Evolutionary conservation across 106 monocot genomes (phyloP).

Genomic region (Dendrobium catenatum): DNA sequence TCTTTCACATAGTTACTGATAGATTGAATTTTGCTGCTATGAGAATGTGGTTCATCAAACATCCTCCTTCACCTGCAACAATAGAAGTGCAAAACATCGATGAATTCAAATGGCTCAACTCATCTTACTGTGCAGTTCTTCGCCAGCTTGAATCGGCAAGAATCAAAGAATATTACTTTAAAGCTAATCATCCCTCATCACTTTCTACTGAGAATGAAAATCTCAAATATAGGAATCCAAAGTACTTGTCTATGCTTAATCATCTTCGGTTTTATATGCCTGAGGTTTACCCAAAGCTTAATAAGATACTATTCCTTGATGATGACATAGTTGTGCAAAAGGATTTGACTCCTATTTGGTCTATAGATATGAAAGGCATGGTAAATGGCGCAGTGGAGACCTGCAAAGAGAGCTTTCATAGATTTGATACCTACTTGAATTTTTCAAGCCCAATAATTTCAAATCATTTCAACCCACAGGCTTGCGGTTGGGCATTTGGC

Average conservation of each 20-base stretch:
- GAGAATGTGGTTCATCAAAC: conserved; percentile 65
- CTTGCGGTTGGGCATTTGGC: conserved; percentile 45
- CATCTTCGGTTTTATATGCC: conserved; percentile 86
- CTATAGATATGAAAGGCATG: conserved; percentile 64
- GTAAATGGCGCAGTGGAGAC: conserved; percentile 84
- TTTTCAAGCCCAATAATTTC: conserved; percentile 48
- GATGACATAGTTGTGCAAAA: conserved; percentile 77
- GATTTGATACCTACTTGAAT: conserved; percentile 69
- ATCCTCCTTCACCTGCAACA: conserved; percentile 46
- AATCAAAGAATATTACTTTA: conserved; percentile 74
- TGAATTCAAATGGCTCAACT: conserved; percentile 76
- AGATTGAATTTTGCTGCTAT: conserved; percentile 64
- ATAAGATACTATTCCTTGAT: conserved; percentile 79
- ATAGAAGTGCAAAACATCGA: conserved; percentile 71
- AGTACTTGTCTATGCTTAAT: conserved; percentile 81
- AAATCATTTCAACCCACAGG: conserved; percentile 29
- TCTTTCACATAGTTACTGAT: conserved; percentile 73
- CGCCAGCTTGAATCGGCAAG: conserved; percentile 61
- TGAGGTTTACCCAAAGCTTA: conserved; percentile 67
- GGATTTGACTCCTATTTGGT: conserved; percentile 68
- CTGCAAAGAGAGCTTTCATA: conserved; percentile 74
- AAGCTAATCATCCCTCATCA: conserved; percentile 58
- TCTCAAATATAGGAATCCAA: conserved; percentile 73
- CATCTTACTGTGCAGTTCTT: conserved; percentile 72
- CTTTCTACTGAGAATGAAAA: conserved; percentile 62